Conservation (phyloP, 164 flowering plant species). For the Kalanchoe fedtschenkoi region DNA sequence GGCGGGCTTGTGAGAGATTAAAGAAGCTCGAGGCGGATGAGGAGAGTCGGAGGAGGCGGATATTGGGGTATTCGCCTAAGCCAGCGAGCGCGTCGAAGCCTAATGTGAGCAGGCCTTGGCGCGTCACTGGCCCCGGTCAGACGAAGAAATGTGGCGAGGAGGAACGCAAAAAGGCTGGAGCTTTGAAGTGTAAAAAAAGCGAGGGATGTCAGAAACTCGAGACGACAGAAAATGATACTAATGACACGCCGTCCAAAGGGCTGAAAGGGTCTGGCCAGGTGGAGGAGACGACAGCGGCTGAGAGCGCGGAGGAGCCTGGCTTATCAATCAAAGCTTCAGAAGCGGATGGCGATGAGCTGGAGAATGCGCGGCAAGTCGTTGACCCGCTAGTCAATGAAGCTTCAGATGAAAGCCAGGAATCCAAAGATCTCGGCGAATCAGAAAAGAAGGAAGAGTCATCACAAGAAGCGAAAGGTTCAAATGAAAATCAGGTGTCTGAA, state of each 20-base stretch:
- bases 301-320: no score
- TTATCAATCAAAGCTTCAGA: no score
- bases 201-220: no score
- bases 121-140: constrained; percentile 20
- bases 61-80: constrained; percentile 17
- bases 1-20: constrained; percentile 41
- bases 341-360: no score
- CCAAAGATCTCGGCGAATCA: not conserved
- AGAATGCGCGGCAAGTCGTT: no score
- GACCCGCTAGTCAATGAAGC: no score
- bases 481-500: not conserved
- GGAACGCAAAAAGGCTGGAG: no score
- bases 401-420: not conserved
- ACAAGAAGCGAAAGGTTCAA: not conserved
- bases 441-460: not conserved
- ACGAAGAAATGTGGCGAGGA: not conserved
- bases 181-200: no score
- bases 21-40: constrained; percentile 43
- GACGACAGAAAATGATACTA: not conserved
- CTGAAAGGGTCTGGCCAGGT: not conserved
- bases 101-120: constrained; percentile 13
- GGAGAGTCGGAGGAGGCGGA: constrained; percentile 28
- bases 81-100: constrained; percentile 12
- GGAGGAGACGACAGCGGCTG: no score
- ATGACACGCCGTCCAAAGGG: not conserved